Base-by-base conservation (phyloP, 441 rosid genomes). In the Pelargonium fulgidum region DNA sequence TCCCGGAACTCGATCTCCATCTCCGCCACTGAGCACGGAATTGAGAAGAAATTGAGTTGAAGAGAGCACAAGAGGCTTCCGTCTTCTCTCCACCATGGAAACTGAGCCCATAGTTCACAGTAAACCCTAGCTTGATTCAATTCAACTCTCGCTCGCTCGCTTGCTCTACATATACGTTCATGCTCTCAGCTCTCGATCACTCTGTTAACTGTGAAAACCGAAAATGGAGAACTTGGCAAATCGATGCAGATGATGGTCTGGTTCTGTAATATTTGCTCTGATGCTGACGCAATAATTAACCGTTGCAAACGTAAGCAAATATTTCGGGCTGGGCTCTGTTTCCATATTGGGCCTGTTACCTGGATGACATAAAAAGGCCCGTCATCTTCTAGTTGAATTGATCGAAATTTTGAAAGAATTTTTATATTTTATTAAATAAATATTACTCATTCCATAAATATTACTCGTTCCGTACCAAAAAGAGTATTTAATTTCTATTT, bases 21-120 rank as follows among this genome's bases (percentile, higher is more conserved):
- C 33, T 26, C 33, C 79, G 9, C 64, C 17, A 65, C 56, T 68
- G 2, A 89, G 84, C 0, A 93, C 56, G 58, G 96, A 84, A 68
- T 86, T 77, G 81, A 91, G 58, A 64, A 86, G 84, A 69, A 73
- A 17, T 80, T 82, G 91, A 67, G 93, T 91, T 56, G 99, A 89
- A 75, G 90, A 84, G 12, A 89, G 93, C 42, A 93, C 75, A 64
- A 89, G 86, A 77, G 96, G 95, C 81, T 74, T 80, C 82, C 97
- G 85, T 70, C 61, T 54, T 22, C 86, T 85, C 78, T 77, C 91
- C 73, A 81, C 88, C 98, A 89, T 87, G 72, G 72, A 8, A 7
- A 71, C 67, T 61, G 36, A 62, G 22, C 13, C 33, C 64, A 22
- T 62, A 9, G 39, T 13, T 10, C 39, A 24, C 64, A 62, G 6